phyloP scores from a whole-genome alignment of 1,284 basidiomycete genomes.

The Hymenochaete sp. region DNA sequence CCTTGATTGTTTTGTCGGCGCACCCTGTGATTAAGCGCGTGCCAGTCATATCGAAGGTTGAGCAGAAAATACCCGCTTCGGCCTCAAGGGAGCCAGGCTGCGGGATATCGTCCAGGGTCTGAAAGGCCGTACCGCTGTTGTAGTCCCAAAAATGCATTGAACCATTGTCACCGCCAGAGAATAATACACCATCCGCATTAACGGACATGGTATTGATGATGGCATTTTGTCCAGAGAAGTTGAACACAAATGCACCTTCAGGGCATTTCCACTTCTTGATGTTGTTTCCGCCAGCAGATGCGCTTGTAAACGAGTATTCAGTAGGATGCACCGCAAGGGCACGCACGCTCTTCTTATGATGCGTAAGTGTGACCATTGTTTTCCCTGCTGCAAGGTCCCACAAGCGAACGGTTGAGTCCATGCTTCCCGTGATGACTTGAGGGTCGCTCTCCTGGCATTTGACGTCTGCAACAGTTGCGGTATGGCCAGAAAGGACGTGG shows the following conservation, averaged over 20 bases:
- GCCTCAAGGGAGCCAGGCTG: constrained; percentile 97
- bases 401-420: constrained; percentile 94
- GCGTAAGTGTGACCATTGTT: constrained; percentile 90
- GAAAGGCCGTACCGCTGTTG: constrained; percentile 89
- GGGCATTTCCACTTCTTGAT: constrained; percentile 99
- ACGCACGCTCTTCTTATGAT: constrained; percentile 97
- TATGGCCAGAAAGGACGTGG: constrained; percentile 89
- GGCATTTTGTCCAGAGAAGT: constrained; percentile 92
- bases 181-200: constrained; percentile 93
- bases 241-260: constrained; percentile 90
- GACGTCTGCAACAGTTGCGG: constrained; percentile 89
- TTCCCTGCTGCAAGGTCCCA: constrained; percentile 99
- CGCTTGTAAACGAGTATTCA: constrained; percentile 93
- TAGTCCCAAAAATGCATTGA: constrained; percentile 91
- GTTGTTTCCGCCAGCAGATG: constrained; percentile 93
- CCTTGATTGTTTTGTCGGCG: constrained; percentile 98
- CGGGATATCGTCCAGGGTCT: constrained; percentile 87
- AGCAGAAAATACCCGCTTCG: constrained; percentile 92
- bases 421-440: constrained; percentile 94
- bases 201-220: constrained; percentile 96
- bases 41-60: constrained; percentile 93
- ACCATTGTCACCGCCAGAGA: constrained; percentile 92
- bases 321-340: constrained; percentile 91
- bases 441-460: constrained; percentile 95
- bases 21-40: constrained; percentile 93